These are phyloP conservation scores for Trypanosoma lewisi DNA, from an alignment of 208 protist genomes.

Conservation along the genomic window DNA sequence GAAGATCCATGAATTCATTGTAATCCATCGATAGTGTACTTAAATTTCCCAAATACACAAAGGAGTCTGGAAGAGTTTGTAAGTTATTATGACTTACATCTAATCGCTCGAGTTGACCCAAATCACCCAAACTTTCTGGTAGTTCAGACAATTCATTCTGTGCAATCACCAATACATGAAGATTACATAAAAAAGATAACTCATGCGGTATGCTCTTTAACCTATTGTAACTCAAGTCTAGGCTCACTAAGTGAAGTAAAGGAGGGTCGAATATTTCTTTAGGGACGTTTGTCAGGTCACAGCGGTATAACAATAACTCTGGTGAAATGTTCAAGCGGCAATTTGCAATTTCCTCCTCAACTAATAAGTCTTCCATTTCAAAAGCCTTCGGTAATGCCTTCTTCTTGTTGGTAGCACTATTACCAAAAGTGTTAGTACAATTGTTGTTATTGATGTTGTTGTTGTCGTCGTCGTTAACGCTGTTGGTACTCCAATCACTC, in stretches of 20 bases:
- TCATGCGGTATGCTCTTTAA: conserved; percentile 64
- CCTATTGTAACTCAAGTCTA: conserved; percentile 77
- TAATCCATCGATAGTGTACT: conserved; percentile 71
- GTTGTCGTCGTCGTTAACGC: too few species aligned
- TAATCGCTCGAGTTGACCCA: conserved; percentile 57
- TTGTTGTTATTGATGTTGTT: background rate
- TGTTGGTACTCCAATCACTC: too few species aligned
- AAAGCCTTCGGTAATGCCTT: conserved; percentile 59
- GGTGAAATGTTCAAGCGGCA: conserved; percentile 39
- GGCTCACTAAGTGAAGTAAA: conserved; percentile 50
- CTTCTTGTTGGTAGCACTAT: background rate
- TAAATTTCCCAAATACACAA: conserved; percentile 59
- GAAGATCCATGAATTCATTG: conserved; percentile 78
- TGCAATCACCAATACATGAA: conserved; percentile 70
- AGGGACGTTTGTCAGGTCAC: conserved; percentile 61
- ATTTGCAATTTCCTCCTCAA: conserved; percentile 66
- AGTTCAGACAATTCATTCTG: conserved; percentile 79
- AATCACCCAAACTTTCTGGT: conserved; percentile 66
- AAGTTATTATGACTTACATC: conserved; percentile 85
- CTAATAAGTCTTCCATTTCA: conserved; percentile 70
- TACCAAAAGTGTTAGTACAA: too few species aligned
- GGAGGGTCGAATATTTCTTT: conserved; percentile 71
- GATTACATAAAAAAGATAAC: conserved; percentile 57
- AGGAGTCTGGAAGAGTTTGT: conserved; percentile 56
- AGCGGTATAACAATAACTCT: conserved; percentile 75